Percentiles rank a stretch among this genome's conserved stretches.
phyloP scores from a whole-genome alignment of 805 yeast genomes.

The Millerago galiae region DNA sequence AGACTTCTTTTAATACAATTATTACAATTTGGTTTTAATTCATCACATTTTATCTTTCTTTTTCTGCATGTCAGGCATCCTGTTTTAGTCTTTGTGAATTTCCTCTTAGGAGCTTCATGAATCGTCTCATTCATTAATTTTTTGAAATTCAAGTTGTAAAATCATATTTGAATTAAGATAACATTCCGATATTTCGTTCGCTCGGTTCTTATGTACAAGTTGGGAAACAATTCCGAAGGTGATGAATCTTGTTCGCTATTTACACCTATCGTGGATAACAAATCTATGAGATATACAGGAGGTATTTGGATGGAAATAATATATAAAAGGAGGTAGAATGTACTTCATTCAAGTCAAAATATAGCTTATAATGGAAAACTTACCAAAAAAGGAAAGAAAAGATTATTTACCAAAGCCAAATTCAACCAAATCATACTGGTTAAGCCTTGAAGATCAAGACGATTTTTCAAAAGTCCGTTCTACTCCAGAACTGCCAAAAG shows the following conservation, averaged over 20 bases:
- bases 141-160: no score
- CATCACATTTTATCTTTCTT: slow-evolving; percentile 23
- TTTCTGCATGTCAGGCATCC: slow-evolving; percentile 23
- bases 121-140: background rate
- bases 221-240: background rate
- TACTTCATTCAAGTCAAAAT: background rate
- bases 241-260: background rate
- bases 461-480: slow-evolving; percentile 14
- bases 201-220: background rate
- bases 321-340: no score
- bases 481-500: slow-evolving; percentile 26
- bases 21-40: slow-evolving; percentile 16
- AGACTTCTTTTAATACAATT: slow-evolving; percentile 13
- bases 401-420: slow-evolving; percentile 15
- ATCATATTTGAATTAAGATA: background rate
- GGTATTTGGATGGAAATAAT: background rate
- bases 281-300: background rate
- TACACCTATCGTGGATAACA: background rate
- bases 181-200: background rate
- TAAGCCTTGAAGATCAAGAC: slow-evolving; percentile 9
- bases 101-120: background rate
- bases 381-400: slow-evolving; percentile 2
- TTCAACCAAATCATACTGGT: slow-evolving; percentile 18
- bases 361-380: background rate
- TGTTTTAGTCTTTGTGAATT: slow-evolving; percentile 9